Conservation (phyloP, 352 stramenopile genomes). For the Globisporangium acanthophoron region DNA sequence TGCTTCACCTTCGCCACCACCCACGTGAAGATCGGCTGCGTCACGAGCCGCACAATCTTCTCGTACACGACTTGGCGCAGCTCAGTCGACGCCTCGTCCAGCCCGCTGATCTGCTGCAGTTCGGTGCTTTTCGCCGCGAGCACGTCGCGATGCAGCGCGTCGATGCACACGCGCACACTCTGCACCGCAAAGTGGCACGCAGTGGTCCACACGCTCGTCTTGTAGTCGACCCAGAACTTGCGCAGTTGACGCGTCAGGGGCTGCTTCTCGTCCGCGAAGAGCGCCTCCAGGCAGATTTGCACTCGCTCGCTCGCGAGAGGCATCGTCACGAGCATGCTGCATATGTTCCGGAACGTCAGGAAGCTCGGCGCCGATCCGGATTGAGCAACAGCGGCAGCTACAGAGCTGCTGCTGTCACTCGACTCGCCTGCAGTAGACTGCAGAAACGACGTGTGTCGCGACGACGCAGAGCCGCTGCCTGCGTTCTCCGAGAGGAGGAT, state of each 20-base stretch:
- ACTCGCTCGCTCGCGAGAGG: conserved; percentile 23
- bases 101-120: conserved; percentile 39
- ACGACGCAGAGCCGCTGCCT: neutral
- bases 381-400: conserved; percentile 7
- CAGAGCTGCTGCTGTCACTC: conserved; percentile 13
- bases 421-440: conserved; percentile 2
- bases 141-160: conserved; percentile 26
- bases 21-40: conserved; percentile 36
- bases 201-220: conserved; percentile 25
- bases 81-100: conserved; percentile 27
- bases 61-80: conserved; percentile 28
- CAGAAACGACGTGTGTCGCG: conserved; percentile 10
- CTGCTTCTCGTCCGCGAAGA: conserved; percentile 41
- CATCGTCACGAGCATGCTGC: conserved; percentile 29
- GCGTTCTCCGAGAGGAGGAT: conserved; percentile 32
- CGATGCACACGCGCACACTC: conserved; percentile 25
- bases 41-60: conserved; percentile 24
- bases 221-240: conserved; percentile 49
- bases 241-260: conserved; percentile 26
- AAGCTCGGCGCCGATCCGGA: conserved; percentile 16
- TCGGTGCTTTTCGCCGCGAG: conserved; percentile 30
- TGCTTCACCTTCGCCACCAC: conserved; percentile 34
- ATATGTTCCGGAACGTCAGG: conserved; percentile 49
- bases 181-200: conserved; percentile 17
- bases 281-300: conserved; percentile 36